These are phyloP conservation scores for Ottelia alismoides DNA, from an alignment of 106 monocot genomes.

Conservation along the genomic window DNA sequence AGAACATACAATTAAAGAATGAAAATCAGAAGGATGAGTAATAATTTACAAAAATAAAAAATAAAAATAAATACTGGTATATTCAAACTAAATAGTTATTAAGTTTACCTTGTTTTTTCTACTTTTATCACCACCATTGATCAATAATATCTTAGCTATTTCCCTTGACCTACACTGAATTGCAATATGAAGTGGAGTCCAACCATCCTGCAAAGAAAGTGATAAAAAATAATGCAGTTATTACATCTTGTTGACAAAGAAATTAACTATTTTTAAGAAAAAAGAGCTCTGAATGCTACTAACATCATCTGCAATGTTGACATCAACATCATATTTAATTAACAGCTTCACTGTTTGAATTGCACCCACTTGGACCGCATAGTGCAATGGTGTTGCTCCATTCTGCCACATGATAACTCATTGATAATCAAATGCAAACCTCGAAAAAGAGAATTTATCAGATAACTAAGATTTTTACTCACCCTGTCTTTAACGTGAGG, in stretches of 20 bases:
- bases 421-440: no score
- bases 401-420: constrained; percentile 27
- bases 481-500: constrained; percentile 77
- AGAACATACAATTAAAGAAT: no score
- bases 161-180: constrained; percentile 88
- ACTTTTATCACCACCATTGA: constrained; percentile 77
- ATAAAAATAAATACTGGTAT: no score
- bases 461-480: neutral
- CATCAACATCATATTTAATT: constrained; percentile 86
- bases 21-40: no score
- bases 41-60: no score
- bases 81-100: no score
- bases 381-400: constrained; percentile 88
- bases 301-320: constrained; percentile 85
- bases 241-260: no score
- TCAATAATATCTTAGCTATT: constrained; percentile 71
- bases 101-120: no score
- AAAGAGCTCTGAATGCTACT: no score
- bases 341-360: constrained; percentile 89
- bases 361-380: constrained; percentile 94
- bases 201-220: constrained; percentile 62
- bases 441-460: no score
- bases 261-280: no score
- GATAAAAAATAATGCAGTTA: constrained; percentile 7
- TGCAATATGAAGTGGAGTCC: constrained; percentile 89